Conservation (phyloP, 495 filamentous ascomycete species). For the Penicillium robsamsonii region DNA sequence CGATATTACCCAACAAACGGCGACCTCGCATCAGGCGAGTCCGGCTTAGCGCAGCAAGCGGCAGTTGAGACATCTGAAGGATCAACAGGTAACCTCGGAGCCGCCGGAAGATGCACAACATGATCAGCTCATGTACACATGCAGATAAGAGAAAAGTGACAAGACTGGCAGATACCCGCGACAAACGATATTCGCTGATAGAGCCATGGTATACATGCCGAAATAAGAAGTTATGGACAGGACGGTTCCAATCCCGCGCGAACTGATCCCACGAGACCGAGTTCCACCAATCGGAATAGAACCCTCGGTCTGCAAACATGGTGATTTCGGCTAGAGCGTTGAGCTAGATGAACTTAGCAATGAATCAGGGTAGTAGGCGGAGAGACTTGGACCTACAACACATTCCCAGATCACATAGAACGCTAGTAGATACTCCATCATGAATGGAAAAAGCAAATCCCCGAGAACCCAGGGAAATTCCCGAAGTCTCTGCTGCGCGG, state of each 20-base stretch:
- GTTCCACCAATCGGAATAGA: constrained; percentile 76
- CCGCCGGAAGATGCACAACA: constrained; percentile 76
- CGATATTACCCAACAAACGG: constrained; percentile 62
- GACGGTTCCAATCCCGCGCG: constrained; percentile 72
- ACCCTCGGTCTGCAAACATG: constrained; percentile 70
- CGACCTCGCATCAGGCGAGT: constrained; percentile 59
- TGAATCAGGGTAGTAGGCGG: neutral
- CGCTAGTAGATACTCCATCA: constrained; percentile 66
- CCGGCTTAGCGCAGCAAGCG: constrained; percentile 61
- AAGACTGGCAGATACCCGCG: constrained; percentile 66
- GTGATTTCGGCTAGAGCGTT: constrained; percentile 74
- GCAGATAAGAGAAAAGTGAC: constrained; percentile 71
- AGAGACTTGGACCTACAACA: constrained; percentile 35
- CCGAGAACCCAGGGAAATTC: constrained; percentile 68
- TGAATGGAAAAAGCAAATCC: constrained; percentile 70
- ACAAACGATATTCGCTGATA: constrained; percentile 66
- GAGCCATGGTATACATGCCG: constrained; percentile 73
- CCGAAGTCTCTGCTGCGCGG: constrained; percentile 55
- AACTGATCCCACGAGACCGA: constrained; percentile 52
- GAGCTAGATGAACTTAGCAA: constrained; percentile 35
- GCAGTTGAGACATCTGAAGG: constrained; percentile 56
- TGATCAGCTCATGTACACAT: constrained; percentile 70
- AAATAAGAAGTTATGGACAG: constrained; percentile 69
- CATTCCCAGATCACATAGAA: constrained; percentile 78
- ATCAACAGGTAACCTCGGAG: constrained; percentile 69